These are phyloP conservation scores for Xylariaceae sp. DNA, from an alignment of 2,329 filamentous ascomycete genomes.

Conservation along the genomic window DNA sequence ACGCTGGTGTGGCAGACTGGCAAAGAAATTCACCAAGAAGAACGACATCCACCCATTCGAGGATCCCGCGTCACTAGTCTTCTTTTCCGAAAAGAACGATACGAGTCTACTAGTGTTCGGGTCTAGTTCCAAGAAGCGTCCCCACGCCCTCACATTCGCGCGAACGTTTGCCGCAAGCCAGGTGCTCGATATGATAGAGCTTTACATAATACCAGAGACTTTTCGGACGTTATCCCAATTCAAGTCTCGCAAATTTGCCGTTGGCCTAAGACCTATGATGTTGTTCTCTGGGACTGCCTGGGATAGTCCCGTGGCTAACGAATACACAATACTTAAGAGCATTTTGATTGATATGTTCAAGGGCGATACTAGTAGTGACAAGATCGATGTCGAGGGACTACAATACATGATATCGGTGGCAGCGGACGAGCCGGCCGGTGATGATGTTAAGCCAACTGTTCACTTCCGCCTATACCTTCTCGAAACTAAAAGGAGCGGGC, in stretches of 20 bases:
- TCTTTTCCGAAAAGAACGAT: constrained; percentile 97
- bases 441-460: constrained; percentile 60
- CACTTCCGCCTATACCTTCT: constrained; percentile 84
- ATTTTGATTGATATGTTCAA: constrained; percentile 91
- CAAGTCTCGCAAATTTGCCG: constrained; percentile 74
- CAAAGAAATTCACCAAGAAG: constrained; percentile 95
- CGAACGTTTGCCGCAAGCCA: constrained; percentile 81
- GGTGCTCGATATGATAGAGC: constrained; percentile 92
- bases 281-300: constrained; percentile 90
- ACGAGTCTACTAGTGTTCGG: constrained; percentile 84
- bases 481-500: constrained; percentile 82
- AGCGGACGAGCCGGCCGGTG: constrained; percentile 66
- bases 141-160: constrained; percentile 82
- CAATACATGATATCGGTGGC: constrained; percentile 87
- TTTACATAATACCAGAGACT: constrained; percentile 77
- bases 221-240: constrained; percentile 76
- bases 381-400: constrained; percentile 92
- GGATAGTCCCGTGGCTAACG: constrained; percentile 78
- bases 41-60: constrained; percentile 96
- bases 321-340: constrained; percentile 85
- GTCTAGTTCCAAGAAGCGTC: constrained; percentile 89
- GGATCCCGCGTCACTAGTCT: constrained; percentile 84
- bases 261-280: constrained; percentile 88
- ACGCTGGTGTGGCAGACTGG: constrained; percentile 50
- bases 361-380: constrained; percentile 73